A percentile compares a stretch with the other conserved stretches of the same genome.
Evolutionary conservation across 306 rosid genomes (phyloP).

Genomic region (Malus domestica): ASM211411v1 NC_041790.1:15226501-15227000

Average conservation of each 20-base stretch:
- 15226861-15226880: neutral
- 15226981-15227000: neutral
- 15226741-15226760: constrained; percentile 56
- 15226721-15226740: constrained; percentile 21
- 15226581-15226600: constrained; percentile 23
- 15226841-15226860: neutral
- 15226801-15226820: constrained; percentile 31
- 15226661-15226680: neutral
- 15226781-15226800: constrained; percentile 66
- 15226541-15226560: neutral
- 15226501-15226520: constrained; percentile 13
- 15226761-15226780: constrained; percentile 53
- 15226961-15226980: neutral
- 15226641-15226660: constrained; percentile 19
- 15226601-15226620: constrained; percentile 45
- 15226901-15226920: neutral
- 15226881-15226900: neutral
- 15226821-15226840: neutral
- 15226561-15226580: constrained; percentile 4
- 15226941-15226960: neutral
- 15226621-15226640: constrained; percentile 16
- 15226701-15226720: neutral
- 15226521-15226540: constrained; percentile 11
- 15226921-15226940: neutral
- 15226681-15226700: neutral